Base-by-base conservation (phyloP, 2,329 filamentous ascomycete species). In the Neofusicoccum laricinum region DNA sequence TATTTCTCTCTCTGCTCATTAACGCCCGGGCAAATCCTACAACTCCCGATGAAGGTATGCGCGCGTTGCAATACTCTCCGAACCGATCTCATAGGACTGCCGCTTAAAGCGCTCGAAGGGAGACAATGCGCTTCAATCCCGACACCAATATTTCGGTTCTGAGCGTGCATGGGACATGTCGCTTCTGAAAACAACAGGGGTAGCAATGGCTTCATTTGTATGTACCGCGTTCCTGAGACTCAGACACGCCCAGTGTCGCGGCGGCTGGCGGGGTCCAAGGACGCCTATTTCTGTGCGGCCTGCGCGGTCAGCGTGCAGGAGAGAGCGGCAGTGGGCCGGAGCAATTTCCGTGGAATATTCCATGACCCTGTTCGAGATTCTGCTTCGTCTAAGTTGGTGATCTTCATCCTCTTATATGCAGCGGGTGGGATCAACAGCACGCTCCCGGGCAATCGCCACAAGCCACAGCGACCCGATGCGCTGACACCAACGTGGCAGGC, bases 271-370 rank as follows among this genome's bases (percentile, higher is more conserved):
- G 19, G 19, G 38, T 25, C 8, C 17, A 11, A 21, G 34, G 21
- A n/a, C 19, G 8, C 17, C 11, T 6, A 40, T 4, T 55, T 7
- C 1, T 32, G 21, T 32, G 53, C 40, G 21, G 38, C 15, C 38
- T 45, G 14, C 53, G 43, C 21, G 14, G 17, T 34, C 38, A 10
- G 30, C 53, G 40, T 4, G 40, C 41, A 59, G 36, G n/a, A n/a
- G 8, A 14, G 45, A 15, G 7, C 25, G 19, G 41, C 6, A 5
- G 25, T 32, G 40, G 21, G 41, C 5, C 41, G 55, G 55, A 59
- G 40, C 55, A 59, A 59, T 59, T 46, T 59, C 53, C 55, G 30
- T 59, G 32, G 55, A 48, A 59, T 34, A 46, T 59, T 59, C 55
- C 43, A 36, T 14, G 15, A 40, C n/a, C 25, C 40, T 58, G 40